Conservation (phyloP, 192 early-diverging fungal genomes). For the Umbelopsis sp. region DNA sequence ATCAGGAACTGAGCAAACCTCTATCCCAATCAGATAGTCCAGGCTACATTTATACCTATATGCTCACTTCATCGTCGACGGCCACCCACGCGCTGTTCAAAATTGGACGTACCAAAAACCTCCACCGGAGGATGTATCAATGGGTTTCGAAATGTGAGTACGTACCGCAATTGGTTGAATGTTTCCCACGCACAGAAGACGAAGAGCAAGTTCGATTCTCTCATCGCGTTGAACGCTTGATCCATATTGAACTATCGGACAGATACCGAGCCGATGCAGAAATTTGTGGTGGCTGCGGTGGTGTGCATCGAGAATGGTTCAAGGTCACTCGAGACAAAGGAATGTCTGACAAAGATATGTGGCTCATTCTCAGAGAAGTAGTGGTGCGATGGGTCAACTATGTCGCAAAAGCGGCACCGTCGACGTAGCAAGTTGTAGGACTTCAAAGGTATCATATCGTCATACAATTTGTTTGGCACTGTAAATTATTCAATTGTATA, state of each 20-base stretch:
- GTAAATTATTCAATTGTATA: no score
- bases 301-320: slow-evolving; percentile 47
- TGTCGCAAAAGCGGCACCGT: not conserved
- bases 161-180: slow-evolving; percentile 43
- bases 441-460: no score
- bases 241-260: slow-evolving; percentile 47
- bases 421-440: not conserved
- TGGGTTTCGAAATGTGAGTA: slow-evolving; percentile 51
- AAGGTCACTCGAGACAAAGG: slow-evolving; percentile 22
- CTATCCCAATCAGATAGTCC: slow-evolving; percentile 45
- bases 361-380: not conserved
- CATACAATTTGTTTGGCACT: no score
- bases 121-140: slow-evolving; percentile 46
- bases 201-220: slow-evolving; percentile 20
- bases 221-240: slow-evolving; percentile 45
- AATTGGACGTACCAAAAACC: slow-evolving; percentile 48
- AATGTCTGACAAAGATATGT: slow-evolving; percentile 3
- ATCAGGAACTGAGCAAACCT: slow-evolving; percentile 44
- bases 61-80: slow-evolving; percentile 25
- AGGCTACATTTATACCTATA: slow-evolving; percentile 52
- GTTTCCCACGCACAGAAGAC: slow-evolving; percentile 38
- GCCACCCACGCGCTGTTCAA: slow-evolving; percentile 44
- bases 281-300: slow-evolving; percentile 39
- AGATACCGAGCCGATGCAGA: slow-evolving; percentile 36
- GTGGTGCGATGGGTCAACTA: slow-evolving; percentile 12